Base-by-base conservation (phyloP, 148 eudicot species). In the Polygonum aviculare region DNA sequence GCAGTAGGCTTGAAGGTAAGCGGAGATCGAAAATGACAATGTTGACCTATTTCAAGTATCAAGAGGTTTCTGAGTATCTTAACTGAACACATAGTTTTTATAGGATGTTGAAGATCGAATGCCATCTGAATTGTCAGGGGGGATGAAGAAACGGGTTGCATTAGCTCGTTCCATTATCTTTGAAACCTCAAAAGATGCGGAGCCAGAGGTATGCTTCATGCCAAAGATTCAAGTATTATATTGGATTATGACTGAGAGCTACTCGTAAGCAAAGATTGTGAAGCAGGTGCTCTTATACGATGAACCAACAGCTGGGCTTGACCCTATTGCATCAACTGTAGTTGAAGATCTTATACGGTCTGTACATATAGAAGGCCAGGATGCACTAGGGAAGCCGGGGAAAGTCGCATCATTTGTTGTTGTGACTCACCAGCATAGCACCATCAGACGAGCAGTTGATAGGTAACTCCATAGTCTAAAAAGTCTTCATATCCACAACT, bases 291-390 rank as follows among this genome's bases (percentile, higher is more conserved):
- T 94, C 41, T 85, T 94, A 78, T 94, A 94, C 75, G 98, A 94
- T 75, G 98, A 94, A 81, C 98, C 98, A 77, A 94, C 98, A 40
- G 98, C 97, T 82, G 98, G 98, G 71, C 97, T 94, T 75, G 98
- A 94, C 86, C 98, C 98, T 63, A 94, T 94, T 79, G 98, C 98
- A 57, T 94, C 98, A 39, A 94, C 98, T 41, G 98, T 94, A 39
- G 97, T 94, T 83, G 98, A 94, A 90, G 98, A 94, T 85, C 92
- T 94, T 65, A 94, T 94, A 77, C 97, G 98, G 38, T 94, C 98
- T 7, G 97, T 94, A 82, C 98, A 94, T 81, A 52, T 82, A 60
- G 83, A 87, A 81, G 92, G 91, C 60, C 87, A 94, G 84, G 97
- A 87, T 77, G 93, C 89, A 63, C 83, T 86, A 65, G 90, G 90